phyloP scores from a whole-genome alignment of 2,329 filamentous ascomycete genomes.

The Seiridium unicorne region DNA sequence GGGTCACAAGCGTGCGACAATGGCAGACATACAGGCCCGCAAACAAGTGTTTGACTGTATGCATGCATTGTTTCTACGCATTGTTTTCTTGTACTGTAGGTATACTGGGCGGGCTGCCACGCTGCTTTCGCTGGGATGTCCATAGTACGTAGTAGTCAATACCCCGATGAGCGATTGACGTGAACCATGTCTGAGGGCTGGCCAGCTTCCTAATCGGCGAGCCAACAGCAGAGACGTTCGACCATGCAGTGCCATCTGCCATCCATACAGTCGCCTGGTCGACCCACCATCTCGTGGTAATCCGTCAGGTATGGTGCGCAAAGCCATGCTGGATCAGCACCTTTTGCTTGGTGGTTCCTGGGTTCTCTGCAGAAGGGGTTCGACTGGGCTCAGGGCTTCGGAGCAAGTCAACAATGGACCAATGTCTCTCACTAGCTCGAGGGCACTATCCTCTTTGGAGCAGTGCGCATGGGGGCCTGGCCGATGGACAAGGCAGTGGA shows the following conservation, averaged over 20 bases:
- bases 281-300: conserved; percentile 5
- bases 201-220: neutral
- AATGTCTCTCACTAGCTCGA: neutral
- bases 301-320: neutral
- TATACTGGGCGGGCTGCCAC: no score
- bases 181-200: neutral
- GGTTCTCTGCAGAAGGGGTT: neutral
- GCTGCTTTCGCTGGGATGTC: no score
- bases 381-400: neutral
- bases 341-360: neutral
- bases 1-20: neutral
- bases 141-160: no score
- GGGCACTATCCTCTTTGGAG: neutral
- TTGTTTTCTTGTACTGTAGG: no score
- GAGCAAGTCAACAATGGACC: neutral
- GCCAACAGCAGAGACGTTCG: neutral
- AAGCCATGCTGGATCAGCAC: neutral
- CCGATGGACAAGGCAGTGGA: neutral
- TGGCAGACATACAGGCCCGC: no score
- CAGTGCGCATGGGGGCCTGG: neutral
- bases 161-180: no score
- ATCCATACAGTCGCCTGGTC: neutral
- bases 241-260: neutral
- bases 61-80: no score
- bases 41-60: no score